Conservation (phyloP, 495 filamentous ascomycete species). For the Lasiosphaeria miniovina region DNA sequence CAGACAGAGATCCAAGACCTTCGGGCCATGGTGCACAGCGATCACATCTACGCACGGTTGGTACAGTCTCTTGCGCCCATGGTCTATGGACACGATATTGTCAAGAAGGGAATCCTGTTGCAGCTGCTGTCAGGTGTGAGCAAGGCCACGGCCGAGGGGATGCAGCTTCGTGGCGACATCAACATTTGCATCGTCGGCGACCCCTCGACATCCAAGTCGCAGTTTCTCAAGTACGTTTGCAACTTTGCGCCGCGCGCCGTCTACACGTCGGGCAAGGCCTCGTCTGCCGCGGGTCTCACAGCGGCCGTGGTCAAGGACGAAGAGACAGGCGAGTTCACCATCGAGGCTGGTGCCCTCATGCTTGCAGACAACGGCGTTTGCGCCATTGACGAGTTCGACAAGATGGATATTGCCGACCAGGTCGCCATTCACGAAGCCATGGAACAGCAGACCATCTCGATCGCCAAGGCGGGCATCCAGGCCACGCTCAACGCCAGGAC, state of each 20-base stretch:
- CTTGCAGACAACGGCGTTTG: slow-evolving; percentile 96
- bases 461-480: slow-evolving; percentile 98
- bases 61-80: slow-evolving; percentile 95
- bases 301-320: slow-evolving; percentile 97
- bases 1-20: slow-evolving; percentile 86
- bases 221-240: slow-evolving; percentile 98
- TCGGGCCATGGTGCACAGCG: slow-evolving; percentile 86
- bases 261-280: slow-evolving; percentile 97
- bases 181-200: slow-evolving; percentile 99
- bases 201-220: slow-evolving; percentile 95
- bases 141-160: slow-evolving; percentile 86
- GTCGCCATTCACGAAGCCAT: slow-evolving; percentile 99
- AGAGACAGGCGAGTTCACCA: slow-evolving; percentile 97
- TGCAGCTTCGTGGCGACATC: slow-evolving; percentile 93
- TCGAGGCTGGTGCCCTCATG: slow-evolving; percentile 98
- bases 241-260: slow-evolving; percentile 93
- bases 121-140: slow-evolving; percentile 90
- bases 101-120: slow-evolving; percentile 94
- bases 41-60: slow-evolving; percentile 90
- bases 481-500: slow-evolving; percentile 95
- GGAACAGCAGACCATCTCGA: slow-evolving; percentile 99
- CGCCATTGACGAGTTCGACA: slow-evolving; percentile 99
- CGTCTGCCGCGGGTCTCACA: slow-evolving; percentile 94
- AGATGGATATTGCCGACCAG: slow-evolving; percentile 98
- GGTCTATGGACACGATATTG: slow-evolving; percentile 94